These are phyloP conservation scores for Penicillium crystallinum DNA, from an alignment of 495 filamentous ascomycete species.

Conservation along the genomic window DNA sequence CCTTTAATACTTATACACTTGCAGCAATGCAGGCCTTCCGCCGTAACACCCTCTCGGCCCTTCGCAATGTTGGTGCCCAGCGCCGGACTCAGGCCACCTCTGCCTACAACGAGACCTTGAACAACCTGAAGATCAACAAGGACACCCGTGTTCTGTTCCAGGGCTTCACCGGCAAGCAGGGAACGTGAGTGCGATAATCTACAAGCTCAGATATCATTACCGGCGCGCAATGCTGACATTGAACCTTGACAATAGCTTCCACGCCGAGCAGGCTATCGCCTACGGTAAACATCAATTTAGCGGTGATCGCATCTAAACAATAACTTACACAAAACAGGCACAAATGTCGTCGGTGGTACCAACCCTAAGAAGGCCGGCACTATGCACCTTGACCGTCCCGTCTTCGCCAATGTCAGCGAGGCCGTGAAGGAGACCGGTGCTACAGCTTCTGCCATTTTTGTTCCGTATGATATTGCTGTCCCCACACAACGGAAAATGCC, in stretches of 20 bases:
- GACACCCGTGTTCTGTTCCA: constrained; percentile 95
- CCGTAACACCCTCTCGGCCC: constrained; percentile 44
- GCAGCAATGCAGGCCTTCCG: constrained; percentile 52
- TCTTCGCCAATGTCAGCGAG: constrained; percentile 85
- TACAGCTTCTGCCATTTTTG: constrained; percentile 91
- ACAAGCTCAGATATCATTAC: not conserved
- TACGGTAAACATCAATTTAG: constrained; percentile 61
- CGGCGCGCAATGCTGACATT: constrained; percentile 37
- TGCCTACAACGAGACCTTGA: constrained; percentile 74
- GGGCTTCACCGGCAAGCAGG: constrained; percentile 97
- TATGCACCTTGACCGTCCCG: constrained; percentile 83
- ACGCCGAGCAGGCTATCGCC: constrained; percentile 95
- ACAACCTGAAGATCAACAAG: constrained; percentile 86
- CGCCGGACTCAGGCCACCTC: constrained; percentile 60
- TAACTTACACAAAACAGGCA: constrained; percentile 57
- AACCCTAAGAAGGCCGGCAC: constrained; percentile 97
- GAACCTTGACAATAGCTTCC: constrained; percentile 63
- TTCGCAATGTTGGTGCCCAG: constrained; percentile 46
- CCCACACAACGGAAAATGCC: not conserved
- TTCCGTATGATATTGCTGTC: constrained; percentile 61
- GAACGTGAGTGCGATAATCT: constrained; percentile 67
- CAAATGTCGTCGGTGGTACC: constrained; percentile 95
- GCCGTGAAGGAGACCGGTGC: constrained; percentile 90
- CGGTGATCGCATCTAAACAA: constrained; percentile 14
- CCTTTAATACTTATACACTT: constrained; percentile 12